Percentiles rank a stretch among this genome's conserved stretches.
phyloP scores from a whole-genome alignment of 2,329 filamentous ascomycete species.

The Colletotrichum horii region DNA sequence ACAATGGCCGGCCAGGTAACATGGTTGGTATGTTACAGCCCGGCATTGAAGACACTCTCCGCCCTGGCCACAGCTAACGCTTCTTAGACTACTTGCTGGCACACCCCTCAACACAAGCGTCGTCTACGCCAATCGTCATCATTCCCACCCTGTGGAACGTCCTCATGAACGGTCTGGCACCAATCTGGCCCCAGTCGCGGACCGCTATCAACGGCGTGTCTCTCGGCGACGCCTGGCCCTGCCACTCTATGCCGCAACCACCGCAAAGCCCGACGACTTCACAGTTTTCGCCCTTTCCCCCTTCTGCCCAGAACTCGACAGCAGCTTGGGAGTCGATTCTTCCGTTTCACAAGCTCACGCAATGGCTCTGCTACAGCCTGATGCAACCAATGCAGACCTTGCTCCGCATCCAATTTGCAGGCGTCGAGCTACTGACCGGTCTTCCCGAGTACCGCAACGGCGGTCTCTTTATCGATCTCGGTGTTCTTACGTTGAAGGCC shows the following conservation, averaged over 20 bases:
- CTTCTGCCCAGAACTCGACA: slow-evolving; percentile 48
- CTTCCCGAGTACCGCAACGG: slow-evolving; percentile 77
- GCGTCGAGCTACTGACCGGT: slow-evolving; percentile 64
- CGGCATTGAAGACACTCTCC: not conserved
- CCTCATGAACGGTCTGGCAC: slow-evolving; percentile 83
- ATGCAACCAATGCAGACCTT: slow-evolving; percentile 67
- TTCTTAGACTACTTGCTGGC: slow-evolving; percentile 85
- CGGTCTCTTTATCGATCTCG: slow-evolving; percentile 68
- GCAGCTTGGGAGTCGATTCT: slow-evolving; percentile 72
- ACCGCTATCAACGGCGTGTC: slow-evolving; percentile 86
- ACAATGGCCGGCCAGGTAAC: slow-evolving; percentile 85
- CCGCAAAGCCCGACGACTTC: slow-evolving; percentile 51
- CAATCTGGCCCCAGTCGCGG: slow-evolving; percentile 88
- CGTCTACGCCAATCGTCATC: slow-evolving; percentile 85
- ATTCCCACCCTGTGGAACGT: slow-evolving; percentile 90
- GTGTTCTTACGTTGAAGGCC: slow-evolving; percentile 55
- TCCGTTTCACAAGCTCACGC: slow-evolving; percentile 68
- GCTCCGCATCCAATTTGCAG: slow-evolving; percentile 55
- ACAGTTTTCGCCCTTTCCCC: slow-evolving; percentile 52
- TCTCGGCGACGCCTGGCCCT: slow-evolving; percentile 94
- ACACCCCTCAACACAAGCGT: slow-evolving; percentile 87
- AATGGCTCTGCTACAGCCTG: slow-evolving; percentile 76
- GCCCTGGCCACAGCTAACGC: slow-evolving; percentile 24
- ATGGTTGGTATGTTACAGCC: slow-evolving; percentile 75
- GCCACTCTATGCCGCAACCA: slow-evolving; percentile 75